Evolutionary conservation across 2,329 filamentous ascomycete species (phyloP), one percentile per base, ranked within the genome.

Genomic region (Ophioceras dolichostomum): DNA sequence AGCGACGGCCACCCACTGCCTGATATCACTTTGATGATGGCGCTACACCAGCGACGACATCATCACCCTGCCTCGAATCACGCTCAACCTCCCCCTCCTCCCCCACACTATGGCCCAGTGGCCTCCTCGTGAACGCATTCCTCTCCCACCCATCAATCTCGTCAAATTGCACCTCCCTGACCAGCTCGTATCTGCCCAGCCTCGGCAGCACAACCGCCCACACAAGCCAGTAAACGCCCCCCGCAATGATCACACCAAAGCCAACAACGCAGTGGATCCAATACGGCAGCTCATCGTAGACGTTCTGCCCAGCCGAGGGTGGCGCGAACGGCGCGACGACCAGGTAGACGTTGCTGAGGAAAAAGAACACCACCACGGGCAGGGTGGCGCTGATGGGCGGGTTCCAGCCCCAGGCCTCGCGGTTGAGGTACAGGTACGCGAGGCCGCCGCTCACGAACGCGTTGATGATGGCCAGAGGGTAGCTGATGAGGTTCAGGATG

Each of bases 101-200:
- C 9, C 19, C 29, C 4, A 31, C 1, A 7, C 7, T 16, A n/a
- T 30, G n/a, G 28, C 28, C 18, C 19, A 43, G 36, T 7, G 69
- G 66, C 42, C 60, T 51, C 40, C 51, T 61, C 2, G 61, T 54
- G 47, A 78, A 77, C 3, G 70, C 61, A 38, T 59, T 72, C 22
- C 70, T 60, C 45, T 75, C 73, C 76, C 76, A 80, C 2, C 76
- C 75, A 50, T 80, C 76, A 30, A 71, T 63, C 0, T 64, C 63
- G 42, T 75, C 70, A 7, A 79, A 53, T 2, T 65, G 52, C 0
- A 58, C 62, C 53, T 76, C 68, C 39, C 68, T 64, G 3, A 73
- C 62, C 9, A 82, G 60, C 46, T 71, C 62, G 47, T 81, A 76
- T 0, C 49, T 48, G 12, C 70, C 70, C 22, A 74, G 42, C 47